These are phyloP conservation scores for Trichoderma cornu-damae DNA, from an alignment of 2,329 filamentous ascomycete genomes.

Conservation along the genomic window DNA sequence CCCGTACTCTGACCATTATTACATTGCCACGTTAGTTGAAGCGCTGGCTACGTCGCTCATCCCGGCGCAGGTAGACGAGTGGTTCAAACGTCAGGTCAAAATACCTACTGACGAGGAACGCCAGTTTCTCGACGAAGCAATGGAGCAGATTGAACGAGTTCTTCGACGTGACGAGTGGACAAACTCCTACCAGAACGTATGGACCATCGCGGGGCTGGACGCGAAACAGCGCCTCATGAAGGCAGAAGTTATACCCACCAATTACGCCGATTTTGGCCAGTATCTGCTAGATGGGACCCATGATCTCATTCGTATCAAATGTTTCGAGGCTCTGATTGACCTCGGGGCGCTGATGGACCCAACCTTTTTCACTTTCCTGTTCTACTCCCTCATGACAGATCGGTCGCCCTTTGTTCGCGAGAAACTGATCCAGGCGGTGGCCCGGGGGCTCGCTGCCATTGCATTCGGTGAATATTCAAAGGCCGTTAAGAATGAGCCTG, in stretches of 20 bases:
- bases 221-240: conserved; percentile 61
- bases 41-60: conserved; percentile 56
- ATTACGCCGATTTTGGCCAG: conserved; percentile 54
- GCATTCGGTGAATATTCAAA: conserved; percentile 58
- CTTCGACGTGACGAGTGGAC: conserved; percentile 65
- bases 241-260: conserved; percentile 52
- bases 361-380: conserved; percentile 50
- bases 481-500: conserved; percentile 37
- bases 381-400: conserved; percentile 56
- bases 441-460: conserved; percentile 55
- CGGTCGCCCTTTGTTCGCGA: conserved; percentile 59
- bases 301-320: conserved; percentile 60
- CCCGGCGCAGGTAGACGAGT: conserved; percentile 42
- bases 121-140: conserved; percentile 47
- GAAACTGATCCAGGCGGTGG: conserved; percentile 55
- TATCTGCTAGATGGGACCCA: conserved; percentile 61
- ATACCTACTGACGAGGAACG: conserved; percentile 43
- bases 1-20: conserved; percentile 80
- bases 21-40: conserved; percentile 73
- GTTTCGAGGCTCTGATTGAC: conserved; percentile 59
- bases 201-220: conserved; percentile 57
- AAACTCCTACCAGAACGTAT: conserved; percentile 62
- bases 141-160: conserved; percentile 62
- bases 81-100: conserved; percentile 42
- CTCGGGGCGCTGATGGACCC: conserved; percentile 56